A percentile compares a stretch with the other conserved stretches of the same genome.
Evolutionary conservation across 305 asterid genomes (phyloP).

Genomic region (Fraxinus albicans): DNA sequence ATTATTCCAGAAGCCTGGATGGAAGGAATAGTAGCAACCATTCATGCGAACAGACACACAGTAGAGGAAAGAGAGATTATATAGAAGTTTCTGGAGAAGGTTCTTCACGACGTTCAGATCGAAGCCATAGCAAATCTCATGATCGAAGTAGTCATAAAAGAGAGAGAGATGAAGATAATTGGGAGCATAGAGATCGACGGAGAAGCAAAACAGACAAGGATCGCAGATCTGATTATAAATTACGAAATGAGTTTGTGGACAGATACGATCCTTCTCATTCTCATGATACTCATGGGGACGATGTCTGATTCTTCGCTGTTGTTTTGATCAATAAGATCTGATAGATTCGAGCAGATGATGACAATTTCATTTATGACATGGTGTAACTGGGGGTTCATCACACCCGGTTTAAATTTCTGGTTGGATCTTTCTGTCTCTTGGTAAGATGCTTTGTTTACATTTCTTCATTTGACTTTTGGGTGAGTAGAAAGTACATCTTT

Average conservation of each 20-base stretch:
- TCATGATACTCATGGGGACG: conserved; percentile 30
- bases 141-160: conserved; percentile 39
- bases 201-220: conserved; percentile 36
- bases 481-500: conserved; percentile 21
- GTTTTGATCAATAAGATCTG: not conserved
- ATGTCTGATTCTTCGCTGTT: conserved; percentile 1
- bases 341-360: conserved; percentile 20
- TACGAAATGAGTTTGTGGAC: conserved; percentile 52
- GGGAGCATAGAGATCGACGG: conserved; percentile 35
- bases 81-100: conserved; percentile 32
- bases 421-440: conserved; percentile 18
- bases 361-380: not conserved
- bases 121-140: conserved; percentile 38
- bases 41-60: conserved; percentile 29
- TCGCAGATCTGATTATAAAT: conserved; percentile 31
- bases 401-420: not conserved
- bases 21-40: conserved; percentile 29
- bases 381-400: not conserved
- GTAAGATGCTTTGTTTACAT: conserved; percentile 31
- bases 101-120: conserved; percentile 35
- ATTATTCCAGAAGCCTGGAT: conserved; percentile 40
- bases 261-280: conserved; percentile 68
- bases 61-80: conserved; percentile 30
- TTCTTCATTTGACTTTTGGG: conserved; percentile 11
- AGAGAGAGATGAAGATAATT: conserved; percentile 38